Conservation (phyloP, 73 alveolate genomes). For the Paramecium biaurelia region DNA sequence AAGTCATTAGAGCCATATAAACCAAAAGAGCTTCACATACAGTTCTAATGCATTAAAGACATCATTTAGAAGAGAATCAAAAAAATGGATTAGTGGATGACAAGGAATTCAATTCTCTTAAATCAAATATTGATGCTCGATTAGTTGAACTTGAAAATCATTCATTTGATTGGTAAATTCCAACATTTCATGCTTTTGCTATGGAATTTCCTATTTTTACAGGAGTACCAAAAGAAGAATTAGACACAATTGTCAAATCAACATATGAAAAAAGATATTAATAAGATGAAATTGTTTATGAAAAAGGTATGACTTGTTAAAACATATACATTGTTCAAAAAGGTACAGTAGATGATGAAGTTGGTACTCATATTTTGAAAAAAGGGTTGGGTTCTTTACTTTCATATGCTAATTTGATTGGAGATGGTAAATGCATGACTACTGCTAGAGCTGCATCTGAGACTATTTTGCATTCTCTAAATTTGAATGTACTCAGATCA, state of each 20-base stretch:
- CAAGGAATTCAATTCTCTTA: conserved; percentile 28
- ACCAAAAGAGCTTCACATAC: conserved; percentile 69
- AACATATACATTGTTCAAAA: conserved; percentile 20
- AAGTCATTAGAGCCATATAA: conserved; percentile 67
- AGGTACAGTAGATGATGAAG: conserved; percentile 54
- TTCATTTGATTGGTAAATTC: conserved; percentile 53
- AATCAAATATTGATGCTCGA: conserved; percentile 34
- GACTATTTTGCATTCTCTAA: neutral
- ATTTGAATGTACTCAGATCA: neutral
- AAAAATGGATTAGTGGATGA: conserved; percentile 61
- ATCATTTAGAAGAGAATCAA: conserved; percentile 42
- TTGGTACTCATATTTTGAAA: conserved; percentile 1
- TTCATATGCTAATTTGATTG: conserved; percentile 49
- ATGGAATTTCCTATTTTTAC: conserved; percentile 60
- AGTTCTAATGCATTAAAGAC: conserved; percentile 51
- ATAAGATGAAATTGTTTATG: conserved; percentile 43
- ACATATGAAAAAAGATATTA: conserved; percentile 4
- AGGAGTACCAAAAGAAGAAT: conserved; percentile 21
- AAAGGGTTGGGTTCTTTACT: conserved; percentile 58
- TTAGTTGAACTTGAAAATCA: conserved; percentile 50
- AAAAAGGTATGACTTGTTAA: conserved; percentile 47
- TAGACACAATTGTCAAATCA: conserved; percentile 13
- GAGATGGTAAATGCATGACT: conserved; percentile 5
- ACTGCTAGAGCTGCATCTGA: conserved; percentile 18
- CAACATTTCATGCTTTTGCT: conserved; percentile 52